Evolutionary conservation across 768 basidiomycete species (phyloP), one percentile per base, ranked within the genome.

Genomic region (Kwoniella dendrophila): DNA sequence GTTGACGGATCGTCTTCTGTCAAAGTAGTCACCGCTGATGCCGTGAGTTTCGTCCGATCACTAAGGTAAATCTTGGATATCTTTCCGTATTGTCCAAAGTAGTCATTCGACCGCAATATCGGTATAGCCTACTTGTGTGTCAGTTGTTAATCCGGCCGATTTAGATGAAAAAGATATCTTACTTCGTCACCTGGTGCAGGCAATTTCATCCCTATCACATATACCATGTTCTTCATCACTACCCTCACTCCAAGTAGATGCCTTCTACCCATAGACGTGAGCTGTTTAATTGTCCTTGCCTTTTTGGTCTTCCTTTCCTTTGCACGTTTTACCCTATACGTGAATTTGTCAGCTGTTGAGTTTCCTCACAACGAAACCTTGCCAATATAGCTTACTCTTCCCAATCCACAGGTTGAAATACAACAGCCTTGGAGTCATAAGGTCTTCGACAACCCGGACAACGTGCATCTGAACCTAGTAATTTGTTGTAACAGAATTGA

Each of bases 401-500:
- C 57, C 89, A 88, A 63, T 89, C 88, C 68, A 99, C 89, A 48
- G 96, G 87, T 78, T 92, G 96, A 82, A 95, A 96, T 78, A 97
- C 91, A 33, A 96, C 88, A 41, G 87, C 84, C 58, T 96, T 90
- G 68, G 97, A 92, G 8, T 90, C 89, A 76, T 97, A 98, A 58
- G 89, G 85, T 67, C 94, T 84, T 72, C 96, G 84, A 81, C 96
- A 99, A 20, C 96, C 96, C 38, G 96, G 96, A 78, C 96, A 99
- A 51, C 91, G 87, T 66, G 92, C 88, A 78, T 98, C 98, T 83
- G 81, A 96, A 91, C 81, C 90, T 87, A 82, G 90, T 89, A 84
- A 96, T 95, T 81, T 98, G 93, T 81, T 99, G 91, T 93, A 98
- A 80, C 96, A 99, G 82, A 99, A 99, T 59, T 92, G 89, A 79